Conservation (phyloP, 148 eudicot genomes). For the Silene conica region DNA sequence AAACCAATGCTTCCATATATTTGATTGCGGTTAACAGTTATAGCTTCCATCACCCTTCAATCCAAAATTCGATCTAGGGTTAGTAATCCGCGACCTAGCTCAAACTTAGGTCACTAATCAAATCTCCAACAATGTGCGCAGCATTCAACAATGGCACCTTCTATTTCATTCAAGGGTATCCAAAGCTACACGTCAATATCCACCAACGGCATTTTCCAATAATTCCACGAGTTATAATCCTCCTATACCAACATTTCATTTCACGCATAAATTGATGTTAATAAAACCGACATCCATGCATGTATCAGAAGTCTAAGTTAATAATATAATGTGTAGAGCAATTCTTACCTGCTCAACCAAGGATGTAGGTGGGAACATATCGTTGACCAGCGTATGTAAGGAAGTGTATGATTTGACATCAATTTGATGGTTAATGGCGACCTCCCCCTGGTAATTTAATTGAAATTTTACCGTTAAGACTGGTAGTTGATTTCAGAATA, state of each 20-base stretch:
- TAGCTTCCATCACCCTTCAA: background rate
- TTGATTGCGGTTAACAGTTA: background rate
- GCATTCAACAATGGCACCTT: background rate
- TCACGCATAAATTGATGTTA: background rate
- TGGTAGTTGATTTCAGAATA: background rate
- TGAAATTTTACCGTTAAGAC: background rate
- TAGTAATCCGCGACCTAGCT: background rate
- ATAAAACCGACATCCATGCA: no score
- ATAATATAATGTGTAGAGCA: background rate
- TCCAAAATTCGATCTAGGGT: constrained; percentile 3
- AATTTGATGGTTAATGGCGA: constrained; percentile 72
- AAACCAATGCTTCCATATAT: background rate
- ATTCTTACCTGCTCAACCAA: constrained; percentile 69
- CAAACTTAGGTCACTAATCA: constrained; percentile 1
- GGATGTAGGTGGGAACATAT: constrained; percentile 98
- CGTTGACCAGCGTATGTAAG: constrained; percentile 85
- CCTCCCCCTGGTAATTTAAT: constrained; percentile 70
- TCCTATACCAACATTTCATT: constrained; percentile 50
- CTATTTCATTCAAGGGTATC: background rate
- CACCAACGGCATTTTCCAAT: constrained; percentile 83
- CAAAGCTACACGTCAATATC: constrained; percentile 46
- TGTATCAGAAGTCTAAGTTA: background rate
- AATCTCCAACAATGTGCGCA: background rate
- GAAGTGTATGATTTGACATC: constrained; percentile 90
- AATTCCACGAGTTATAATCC: constrained; percentile 94